phyloP scores from a whole-genome alignment of 768 basidiomycete genomes.

The Thelephora aurantiotincta region DNA sequence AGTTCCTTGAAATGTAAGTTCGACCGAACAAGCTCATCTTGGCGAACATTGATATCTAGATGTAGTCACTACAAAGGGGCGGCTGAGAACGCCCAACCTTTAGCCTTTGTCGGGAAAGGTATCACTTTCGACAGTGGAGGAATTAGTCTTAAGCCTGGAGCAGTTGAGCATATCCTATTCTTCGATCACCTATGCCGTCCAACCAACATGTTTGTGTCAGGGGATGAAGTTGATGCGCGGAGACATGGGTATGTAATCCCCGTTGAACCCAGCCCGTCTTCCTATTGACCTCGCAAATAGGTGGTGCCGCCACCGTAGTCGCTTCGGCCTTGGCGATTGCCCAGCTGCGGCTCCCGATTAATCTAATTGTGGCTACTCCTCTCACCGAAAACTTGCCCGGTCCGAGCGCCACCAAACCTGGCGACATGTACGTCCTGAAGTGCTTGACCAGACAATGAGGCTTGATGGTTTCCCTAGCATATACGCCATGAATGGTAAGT shows the following conservation, averaged over 20 bases:
- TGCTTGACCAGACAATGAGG: not conserved
- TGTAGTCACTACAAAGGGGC: conserved; percentile 74
- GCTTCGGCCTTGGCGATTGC: conserved; percentile 67
- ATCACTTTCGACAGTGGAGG: conserved; percentile 87
- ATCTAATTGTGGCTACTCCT: conserved; percentile 59
- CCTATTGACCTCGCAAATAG: conserved; percentile 15
- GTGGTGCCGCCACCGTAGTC: conserved; percentile 70
- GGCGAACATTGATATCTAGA: not conserved
- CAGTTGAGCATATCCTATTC: conserved; percentile 25
- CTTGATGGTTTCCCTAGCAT: conserved; percentile 26
- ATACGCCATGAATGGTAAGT: conserved; percentile 82
- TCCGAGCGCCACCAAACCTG: conserved; percentile 52
- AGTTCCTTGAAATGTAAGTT: conserved; percentile 71
- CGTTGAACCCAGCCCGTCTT: not conserved
- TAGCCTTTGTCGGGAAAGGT: conserved; percentile 77
- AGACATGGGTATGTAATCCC: conserved; percentile 54
- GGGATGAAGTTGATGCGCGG: conserved; percentile 78
- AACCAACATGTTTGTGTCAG: conserved; percentile 18
- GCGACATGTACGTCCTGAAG: conserved; percentile 51
- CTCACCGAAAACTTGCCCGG: conserved; percentile 83
- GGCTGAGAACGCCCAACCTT: conserved; percentile 37
- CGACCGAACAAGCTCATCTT: not conserved
- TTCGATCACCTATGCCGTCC: not conserved
- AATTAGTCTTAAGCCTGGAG: conserved; percentile 70
- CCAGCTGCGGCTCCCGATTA: conserved; percentile 67